Conservation (phyloP, 2,329 filamentous ascomycete genomes). For the Zasmidium angulare region DNA sequence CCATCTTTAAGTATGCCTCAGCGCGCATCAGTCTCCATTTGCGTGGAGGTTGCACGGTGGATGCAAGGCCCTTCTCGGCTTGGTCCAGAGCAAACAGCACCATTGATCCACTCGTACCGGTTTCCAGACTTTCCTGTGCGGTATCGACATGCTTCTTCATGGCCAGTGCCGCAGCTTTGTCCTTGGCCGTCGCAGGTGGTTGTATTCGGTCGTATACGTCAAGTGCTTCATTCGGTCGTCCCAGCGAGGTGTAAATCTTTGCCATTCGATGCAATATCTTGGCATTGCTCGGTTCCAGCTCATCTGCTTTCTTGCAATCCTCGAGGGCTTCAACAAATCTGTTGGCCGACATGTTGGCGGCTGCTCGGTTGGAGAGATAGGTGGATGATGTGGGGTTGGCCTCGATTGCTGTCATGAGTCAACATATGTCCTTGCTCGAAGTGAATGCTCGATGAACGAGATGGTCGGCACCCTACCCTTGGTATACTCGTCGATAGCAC, state of each 20-base stretch:
- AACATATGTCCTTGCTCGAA: slow-evolving; percentile 8
- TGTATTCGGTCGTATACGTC: slow-evolving; percentile 78
- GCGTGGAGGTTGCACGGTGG: slow-evolving; percentile 74
- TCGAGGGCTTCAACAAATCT: slow-evolving; percentile 78
- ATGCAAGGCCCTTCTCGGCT: slow-evolving; percentile 77
- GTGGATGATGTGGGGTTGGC: slow-evolving; percentile 81
- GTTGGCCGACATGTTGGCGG: slow-evolving; percentile 86
- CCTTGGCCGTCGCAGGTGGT: slow-evolving; percentile 78
- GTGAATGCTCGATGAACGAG: background rate
- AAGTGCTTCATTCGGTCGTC: slow-evolving; percentile 82
- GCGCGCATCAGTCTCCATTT: slow-evolving; percentile 94
- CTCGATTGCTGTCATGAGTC: slow-evolving; percentile 68
- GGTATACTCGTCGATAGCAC: slow-evolving; percentile 88
- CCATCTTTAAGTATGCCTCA: slow-evolving; percentile 91
- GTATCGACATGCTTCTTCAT: slow-evolving; percentile 82
- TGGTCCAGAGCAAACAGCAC: slow-evolving; percentile 87
- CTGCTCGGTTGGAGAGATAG: slow-evolving; percentile 91
- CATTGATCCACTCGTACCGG: slow-evolving; percentile 83
- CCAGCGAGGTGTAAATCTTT: slow-evolving; percentile 84
- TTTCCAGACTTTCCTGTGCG: slow-evolving; percentile 73
- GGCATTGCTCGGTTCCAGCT: slow-evolving; percentile 78
- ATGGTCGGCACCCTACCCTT: slow-evolving; percentile 67
- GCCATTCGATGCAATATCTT: slow-evolving; percentile 88
- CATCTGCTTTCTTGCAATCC: slow-evolving; percentile 78
- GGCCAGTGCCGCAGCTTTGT: slow-evolving; percentile 75